Evolutionary conservation across 2,329 filamentous ascomycete genomes (phyloP), one percentile per base, ranked within the genome.

Genomic region (Plectosphaerella cucumerina): DNA sequence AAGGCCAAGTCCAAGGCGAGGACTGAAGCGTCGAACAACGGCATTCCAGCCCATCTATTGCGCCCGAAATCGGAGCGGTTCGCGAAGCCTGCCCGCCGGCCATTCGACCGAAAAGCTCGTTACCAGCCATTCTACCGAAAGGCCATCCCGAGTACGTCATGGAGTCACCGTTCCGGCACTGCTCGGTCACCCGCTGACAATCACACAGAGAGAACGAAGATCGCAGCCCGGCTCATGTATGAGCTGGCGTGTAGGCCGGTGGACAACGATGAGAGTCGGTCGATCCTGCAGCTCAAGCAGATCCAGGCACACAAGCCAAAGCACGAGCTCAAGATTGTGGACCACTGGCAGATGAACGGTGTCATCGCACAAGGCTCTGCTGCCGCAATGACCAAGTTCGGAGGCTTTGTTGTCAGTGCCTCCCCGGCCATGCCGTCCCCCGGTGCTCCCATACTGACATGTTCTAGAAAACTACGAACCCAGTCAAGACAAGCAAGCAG

Each of bases 161-260:
- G 15, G 17, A 35, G 12, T n/a, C 41, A 22, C 33, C 4, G 4
- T 6, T 18, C 5, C 11, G 6, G 5, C 6, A 17, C 12, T 2
- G 11, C 22, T 5, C 34, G 21, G n/a, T 53, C 22, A n/a, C 20
- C 9, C 20, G 39, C 39, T 42, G 39, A 42, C 39, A 18, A 42
- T 17, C 12, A 35, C 45, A 20, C 65, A 87, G 90, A 96, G 69
- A 87, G 90, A 67, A 96, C 90, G 6, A 84, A 83, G 22, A 74
- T 96, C 9, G 79, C 82, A 23, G 90, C 87, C 43, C 84, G 80
- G 51, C 81, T 95, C 52, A 78, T 79, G 49, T 87, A 91, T 59
- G 90, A 96, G 65, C 78, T 92, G 51, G 87, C 85, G 21, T 60
- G 58, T 49, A 61, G 58, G 43, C 59, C 60, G 6, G 54, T 55